phyloP scores from a whole-genome alignment of 805 yeast genomes.

The Yamadazyma endophytica region DNA sequence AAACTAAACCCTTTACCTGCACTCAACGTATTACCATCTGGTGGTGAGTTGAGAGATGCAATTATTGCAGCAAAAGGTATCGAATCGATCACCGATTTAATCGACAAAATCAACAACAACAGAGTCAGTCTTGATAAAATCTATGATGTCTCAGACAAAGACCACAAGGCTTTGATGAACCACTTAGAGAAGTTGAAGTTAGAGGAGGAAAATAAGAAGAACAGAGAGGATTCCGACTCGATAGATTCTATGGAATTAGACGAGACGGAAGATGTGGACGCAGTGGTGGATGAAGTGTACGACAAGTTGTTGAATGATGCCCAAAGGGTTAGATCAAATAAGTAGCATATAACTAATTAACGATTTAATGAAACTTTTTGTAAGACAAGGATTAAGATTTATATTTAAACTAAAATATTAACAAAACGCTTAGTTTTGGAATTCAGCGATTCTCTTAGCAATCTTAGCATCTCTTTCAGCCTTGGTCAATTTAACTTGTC shows the following conservation, averaged over 20 bases:
- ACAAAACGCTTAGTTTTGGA: conserved; percentile 45
- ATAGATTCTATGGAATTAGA: conserved; percentile 21
- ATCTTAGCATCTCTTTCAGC: conserved; percentile 88
- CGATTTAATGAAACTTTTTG: neutral
- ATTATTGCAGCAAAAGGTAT: conserved; percentile 75
- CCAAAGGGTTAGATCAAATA: conserved; percentile 56
- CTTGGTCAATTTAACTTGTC: conserved; percentile 78
- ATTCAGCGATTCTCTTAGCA: conserved; percentile 91
- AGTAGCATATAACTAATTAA: too few species aligned
- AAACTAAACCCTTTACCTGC: conserved; percentile 17
- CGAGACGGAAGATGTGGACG: conserved; percentile 18
- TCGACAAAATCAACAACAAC: conserved; percentile 58
- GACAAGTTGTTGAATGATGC: conserved; percentile 69
- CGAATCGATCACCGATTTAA: conserved; percentile 62
- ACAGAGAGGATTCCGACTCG: conserved; percentile 18
- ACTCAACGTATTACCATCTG: conserved; percentile 46
- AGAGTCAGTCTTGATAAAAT: conserved; percentile 48
- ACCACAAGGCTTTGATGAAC: conserved; percentile 16
- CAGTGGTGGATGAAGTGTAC: conserved; percentile 67
- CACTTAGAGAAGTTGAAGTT: conserved; percentile 8
- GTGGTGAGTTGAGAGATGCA: conserved; percentile 51
- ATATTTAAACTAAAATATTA: conserved; percentile 1
- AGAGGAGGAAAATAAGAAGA: conserved; percentile 5
- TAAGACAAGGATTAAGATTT: neutral
- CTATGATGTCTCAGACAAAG: conserved; percentile 25